These are phyloP conservation scores for Cutaneotrichosporon arboriforme DNA, from an alignment of 1,284 basidiomycete species.

Conservation along the genomic window DNA sequence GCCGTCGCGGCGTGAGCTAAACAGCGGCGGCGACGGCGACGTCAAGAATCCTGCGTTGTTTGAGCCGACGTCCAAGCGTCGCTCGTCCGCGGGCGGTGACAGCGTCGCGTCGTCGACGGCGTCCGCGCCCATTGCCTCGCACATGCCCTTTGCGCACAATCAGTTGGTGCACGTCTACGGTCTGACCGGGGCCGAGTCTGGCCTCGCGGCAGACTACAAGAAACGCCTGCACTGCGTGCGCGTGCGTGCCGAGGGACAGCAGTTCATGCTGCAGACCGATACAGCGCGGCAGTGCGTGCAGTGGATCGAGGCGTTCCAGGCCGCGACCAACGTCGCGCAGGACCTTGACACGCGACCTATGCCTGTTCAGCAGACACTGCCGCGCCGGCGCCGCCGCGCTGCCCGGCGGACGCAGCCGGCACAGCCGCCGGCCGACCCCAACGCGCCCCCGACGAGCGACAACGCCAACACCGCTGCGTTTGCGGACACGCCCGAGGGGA, in stretches of 20 bases:
- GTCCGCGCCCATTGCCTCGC: constrained; percentile 24
- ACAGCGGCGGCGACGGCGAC: neutral
- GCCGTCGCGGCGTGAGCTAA: neutral
- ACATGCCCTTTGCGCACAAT: constrained; percentile 47
- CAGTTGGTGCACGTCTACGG: constrained; percentile 61
- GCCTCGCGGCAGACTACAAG: constrained; percentile 87
- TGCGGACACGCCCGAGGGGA: constrained; percentile 35
- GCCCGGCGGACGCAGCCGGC: constrained; percentile 10
- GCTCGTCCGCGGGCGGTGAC: neutral
- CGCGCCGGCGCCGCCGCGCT: constrained; percentile 49
- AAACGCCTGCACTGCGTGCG: constrained; percentile 95
- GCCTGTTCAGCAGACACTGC: constrained; percentile 64
- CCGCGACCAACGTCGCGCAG: constrained; percentile 84
- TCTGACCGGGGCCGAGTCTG: constrained; percentile 84
- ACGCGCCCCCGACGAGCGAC: constrained; percentile 8
- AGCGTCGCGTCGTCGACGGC: constrained; percentile 16
- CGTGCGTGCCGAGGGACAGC: constrained; percentile 86
- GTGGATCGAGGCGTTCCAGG: constrained; percentile 95
- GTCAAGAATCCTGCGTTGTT: constrained; percentile 41
- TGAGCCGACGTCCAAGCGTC: constrained; percentile 5
- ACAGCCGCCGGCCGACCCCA: constrained; percentile 3
- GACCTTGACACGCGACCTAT: constrained; percentile 86
- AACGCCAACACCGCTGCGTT: constrained; percentile 11
- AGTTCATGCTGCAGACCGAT: constrained; percentile 88
- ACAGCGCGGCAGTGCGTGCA: constrained; percentile 81